Evolutionary conservation across 768 basidiomycete genomes (phyloP).

Genomic region (Lactarius indigo): DNA sequence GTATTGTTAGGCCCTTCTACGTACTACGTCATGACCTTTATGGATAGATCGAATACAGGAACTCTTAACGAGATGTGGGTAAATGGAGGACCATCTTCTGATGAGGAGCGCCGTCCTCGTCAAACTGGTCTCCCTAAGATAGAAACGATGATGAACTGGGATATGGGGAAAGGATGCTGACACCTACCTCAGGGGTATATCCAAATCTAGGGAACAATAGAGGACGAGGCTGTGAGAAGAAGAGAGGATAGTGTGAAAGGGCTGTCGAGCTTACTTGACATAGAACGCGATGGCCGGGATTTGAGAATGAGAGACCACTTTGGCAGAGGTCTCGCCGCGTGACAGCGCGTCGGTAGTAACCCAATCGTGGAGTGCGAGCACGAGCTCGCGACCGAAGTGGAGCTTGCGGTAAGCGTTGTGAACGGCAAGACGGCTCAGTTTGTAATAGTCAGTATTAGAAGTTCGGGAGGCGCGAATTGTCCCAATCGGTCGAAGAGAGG

Average conservation of each 20-base stretch:
- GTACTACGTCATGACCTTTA: slow-evolving; percentile 35
- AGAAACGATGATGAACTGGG: slow-evolving; percentile 1
- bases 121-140: slow-evolving; percentile 64
- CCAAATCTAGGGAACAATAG: slow-evolving; percentile 52
- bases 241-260: slow-evolving; percentile 19
- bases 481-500: slow-evolving; percentile 61
- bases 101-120: slow-evolving; percentile 83
- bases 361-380: slow-evolving; percentile 60
- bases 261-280: slow-evolving; percentile 53
- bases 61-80: slow-evolving; percentile 37
- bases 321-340: slow-evolving; percentile 33
- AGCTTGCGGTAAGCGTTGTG: slow-evolving; percentile 60
- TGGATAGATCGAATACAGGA: slow-evolving; percentile 33
- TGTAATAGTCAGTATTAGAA: slow-evolving; percentile 46
- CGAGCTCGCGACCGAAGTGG: slow-evolving; percentile 65
- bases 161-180: too few species aligned
- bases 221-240: slow-evolving; percentile 26
- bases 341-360: slow-evolving; percentile 39
- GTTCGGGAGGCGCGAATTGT: slow-evolving; percentile 52
- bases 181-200: slow-evolving; percentile 60
- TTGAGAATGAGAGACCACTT: slow-evolving; percentile 67
- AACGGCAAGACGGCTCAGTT: slow-evolving; percentile 70
- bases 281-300: slow-evolving; percentile 71
- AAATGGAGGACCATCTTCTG: slow-evolving; percentile 72
- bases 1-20: slow-evolving; percentile 40